These are phyloP conservation scores for Tuber indicum DNA, from an alignment of 495 filamentous ascomycete species.

Conservation along the genomic window DNA sequence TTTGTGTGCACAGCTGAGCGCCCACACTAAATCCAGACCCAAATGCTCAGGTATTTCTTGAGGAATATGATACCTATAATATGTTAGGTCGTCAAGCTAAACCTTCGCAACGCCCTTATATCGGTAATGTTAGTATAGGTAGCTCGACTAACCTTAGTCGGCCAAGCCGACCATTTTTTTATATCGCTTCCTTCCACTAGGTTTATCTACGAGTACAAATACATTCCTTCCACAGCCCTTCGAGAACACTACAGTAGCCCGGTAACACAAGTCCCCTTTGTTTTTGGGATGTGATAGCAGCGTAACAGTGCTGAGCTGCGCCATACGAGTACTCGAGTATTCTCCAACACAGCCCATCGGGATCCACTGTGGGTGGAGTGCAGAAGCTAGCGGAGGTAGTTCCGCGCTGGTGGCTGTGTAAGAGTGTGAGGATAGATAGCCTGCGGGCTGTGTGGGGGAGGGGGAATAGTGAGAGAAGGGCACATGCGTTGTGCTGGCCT, in stretches of 20 bases:
- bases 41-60: no score
- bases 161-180: neutral
- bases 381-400: neutral
- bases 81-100: neutral
- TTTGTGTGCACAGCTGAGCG: no score
- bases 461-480: neutral
- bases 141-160: neutral
- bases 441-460: neutral
- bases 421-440: neutral
- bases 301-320: no score
- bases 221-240: neutral
- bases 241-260: neutral
- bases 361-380: neutral
- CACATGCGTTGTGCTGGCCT: neutral
- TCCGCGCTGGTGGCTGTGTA: neutral
- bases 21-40: no score
- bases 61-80: no score
- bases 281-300: neutral
- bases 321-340: neutral
- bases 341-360: neutral
- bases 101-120: neutral
- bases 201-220: neutral
- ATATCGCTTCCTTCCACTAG: neutral
- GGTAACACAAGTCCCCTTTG: neutral
- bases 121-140: neutral